These are phyloP conservation scores for Jamesozyma jinghongensis DNA, from an alignment of 805 yeast genomes.

Conservation along the genomic window DNA sequence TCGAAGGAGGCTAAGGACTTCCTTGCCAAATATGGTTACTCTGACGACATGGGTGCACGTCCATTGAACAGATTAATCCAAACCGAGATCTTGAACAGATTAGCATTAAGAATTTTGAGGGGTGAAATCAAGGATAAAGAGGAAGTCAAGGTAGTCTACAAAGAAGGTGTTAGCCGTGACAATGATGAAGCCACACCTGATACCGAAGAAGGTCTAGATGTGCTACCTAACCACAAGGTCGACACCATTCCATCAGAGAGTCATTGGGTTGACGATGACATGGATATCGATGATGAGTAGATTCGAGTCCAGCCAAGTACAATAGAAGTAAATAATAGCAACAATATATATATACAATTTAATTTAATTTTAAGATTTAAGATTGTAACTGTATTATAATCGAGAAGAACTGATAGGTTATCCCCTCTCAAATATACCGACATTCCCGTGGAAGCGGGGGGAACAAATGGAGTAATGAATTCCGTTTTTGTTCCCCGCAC, in stretches of 20 bases:
- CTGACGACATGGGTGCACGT: conserved; percentile 91
- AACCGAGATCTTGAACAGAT: conserved; percentile 70
- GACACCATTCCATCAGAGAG: conserved; percentile 33
- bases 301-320: no score
- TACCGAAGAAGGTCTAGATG: conserved; percentile 58
- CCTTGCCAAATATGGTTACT: conserved; percentile 79
- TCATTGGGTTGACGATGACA: conserved; percentile 49
- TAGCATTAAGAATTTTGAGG: conserved; percentile 81
- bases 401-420: no score
- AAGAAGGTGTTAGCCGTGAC: conserved; percentile 22
- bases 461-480: no score
- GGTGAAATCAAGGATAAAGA: conserved; percentile 88
- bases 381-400: no score
- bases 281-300: conserved; percentile 46
- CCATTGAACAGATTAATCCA: conserved; percentile 92
- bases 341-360: conserved; percentile 6
- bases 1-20: conserved; percentile 70
- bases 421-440: no score
- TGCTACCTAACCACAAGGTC: conserved; percentile 76
- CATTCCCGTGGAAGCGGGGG: no score
- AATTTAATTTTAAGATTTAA: no score
- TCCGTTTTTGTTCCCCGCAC: no score
- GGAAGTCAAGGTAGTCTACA: conserved; percentile 53
- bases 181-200: conserved; percentile 9
- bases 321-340: conserved; percentile 19